These are phyloP conservation scores for Tephrocybe sp. DNA, from an alignment of 768 basidiomycete genomes.

Conservation along the genomic window DNA sequence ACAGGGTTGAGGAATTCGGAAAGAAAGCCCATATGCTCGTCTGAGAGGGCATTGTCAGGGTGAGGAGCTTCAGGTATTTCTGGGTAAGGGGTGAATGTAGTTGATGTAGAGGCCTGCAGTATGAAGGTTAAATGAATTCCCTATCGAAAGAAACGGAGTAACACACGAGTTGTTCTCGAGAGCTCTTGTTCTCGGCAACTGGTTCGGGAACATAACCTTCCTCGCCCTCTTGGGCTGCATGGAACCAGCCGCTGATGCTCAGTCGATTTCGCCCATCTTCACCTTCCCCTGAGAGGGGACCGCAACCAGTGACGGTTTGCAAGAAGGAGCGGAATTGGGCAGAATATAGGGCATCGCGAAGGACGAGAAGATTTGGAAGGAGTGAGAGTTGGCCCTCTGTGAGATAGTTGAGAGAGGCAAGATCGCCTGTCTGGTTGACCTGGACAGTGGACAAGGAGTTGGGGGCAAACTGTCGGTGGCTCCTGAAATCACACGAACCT, in stretches of 20 bases:
- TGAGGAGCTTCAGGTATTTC: conserved; percentile 44
- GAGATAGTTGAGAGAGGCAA: conserved; percentile 89
- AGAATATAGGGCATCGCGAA: conserved; percentile 93
- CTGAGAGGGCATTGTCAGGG: conserved; percentile 51
- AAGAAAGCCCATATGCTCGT: conserved; percentile 68
- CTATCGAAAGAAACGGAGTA: conserved; percentile 11
- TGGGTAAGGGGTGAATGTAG: conserved; percentile 55
- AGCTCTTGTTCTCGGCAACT: conserved; percentile 60
- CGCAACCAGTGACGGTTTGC: conserved; percentile 86
- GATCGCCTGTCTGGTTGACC: conserved; percentile 97
- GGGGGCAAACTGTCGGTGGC: conserved; percentile 7
- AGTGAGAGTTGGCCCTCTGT: conserved; percentile 71
- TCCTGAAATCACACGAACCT: conserved; percentile 44
- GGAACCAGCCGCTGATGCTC: conserved; percentile 97
- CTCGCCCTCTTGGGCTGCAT: conserved; percentile 87
- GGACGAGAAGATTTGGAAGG: conserved; percentile 73
- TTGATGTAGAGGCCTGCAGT: conserved; percentile 58
- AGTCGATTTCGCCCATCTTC: conserved; percentile 71
- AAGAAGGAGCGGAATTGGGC: conserved; percentile 77
- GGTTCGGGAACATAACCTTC: conserved; percentile 71
- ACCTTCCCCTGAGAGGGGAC: conserved; percentile 77
- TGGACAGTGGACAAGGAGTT: conserved; percentile 29
- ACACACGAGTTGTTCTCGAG: conserved; percentile 88
- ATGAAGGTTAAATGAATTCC: conserved; percentile 9
- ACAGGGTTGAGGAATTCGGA: conserved; percentile 84